Evolutionary conservation across 1,139 yeast genomes (phyloP), one percentile per base, ranked within the genome.

Genomic region (Kodamaea ohmeri): DNA sequence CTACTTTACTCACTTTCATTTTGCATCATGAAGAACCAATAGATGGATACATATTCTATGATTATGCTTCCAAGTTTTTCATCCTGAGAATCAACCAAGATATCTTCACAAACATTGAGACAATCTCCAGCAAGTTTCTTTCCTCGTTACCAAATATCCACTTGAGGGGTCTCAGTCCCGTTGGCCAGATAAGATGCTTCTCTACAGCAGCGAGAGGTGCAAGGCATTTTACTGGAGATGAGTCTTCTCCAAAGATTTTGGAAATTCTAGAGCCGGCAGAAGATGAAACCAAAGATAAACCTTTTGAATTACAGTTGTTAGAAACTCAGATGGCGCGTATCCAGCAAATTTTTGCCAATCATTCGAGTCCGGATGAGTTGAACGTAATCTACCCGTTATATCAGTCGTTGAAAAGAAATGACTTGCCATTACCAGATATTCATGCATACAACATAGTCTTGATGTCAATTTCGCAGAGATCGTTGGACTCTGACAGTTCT

Each of bases 381-480:
- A 56, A 67, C 41, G 41, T 64, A 26, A 66, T 71, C 8, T 67
- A 61, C 43, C 76, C 76, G 2, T 50, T 70, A 24, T 71, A 69
- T 43, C 76, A 71, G 50, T 53, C 75, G 4, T 51, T 71, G 29
- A 65, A 60, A 39, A 55, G 76, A 44, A 69, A 71, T 42, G 57
- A 56, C 5, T 48, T 67, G 22, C 27, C 45, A 1, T 51, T 67
- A 9, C 68, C 71, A 5, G 50, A 63, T 8, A 53, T 62, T 7
- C 63, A 60, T 4, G 47, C 56, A 8, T 71, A 66, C 53, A 69
- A 71, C 47, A 51, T 61, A 4, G 66, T 71, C 3, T 55, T 71
- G 40, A 41, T 46, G 20, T 67, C 74, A n/a, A 55, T 71, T 2
- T 43, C 56, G 1, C 30, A 42, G 29, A 53, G 76, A 43, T 41